A percentile compares a stretch with the other conserved stretches of the same genome.
Evolutionary conservation across 2,329 filamentous ascomycete species (phyloP).

Genomic region (Penicillium nordicum): DNA sequence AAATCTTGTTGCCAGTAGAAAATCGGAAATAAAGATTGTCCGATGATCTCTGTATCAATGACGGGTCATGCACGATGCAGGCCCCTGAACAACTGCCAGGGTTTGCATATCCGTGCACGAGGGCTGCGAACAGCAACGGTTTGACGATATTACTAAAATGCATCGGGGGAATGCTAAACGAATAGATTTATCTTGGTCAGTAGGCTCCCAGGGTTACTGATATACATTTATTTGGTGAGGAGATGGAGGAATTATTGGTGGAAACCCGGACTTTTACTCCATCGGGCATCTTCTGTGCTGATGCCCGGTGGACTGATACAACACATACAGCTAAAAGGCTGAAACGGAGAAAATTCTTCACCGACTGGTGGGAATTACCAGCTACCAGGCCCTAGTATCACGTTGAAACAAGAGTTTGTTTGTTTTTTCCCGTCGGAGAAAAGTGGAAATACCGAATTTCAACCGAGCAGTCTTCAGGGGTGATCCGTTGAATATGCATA

Average conservation of each 20-base stretch:
- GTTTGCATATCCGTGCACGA: constrained; percentile 28
- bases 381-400: not conserved
- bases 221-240: not conserved
- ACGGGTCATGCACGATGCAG: constrained; percentile 47
- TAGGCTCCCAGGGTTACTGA: not conserved
- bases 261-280: constrained; percentile 1
- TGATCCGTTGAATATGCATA: too few species aligned
- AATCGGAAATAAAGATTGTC: constrained; percentile 55
- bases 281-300: not conserved
- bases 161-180: constrained; percentile 1
- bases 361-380: constrained; percentile 12
- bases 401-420: too few species aligned
- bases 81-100: constrained; percentile 32
- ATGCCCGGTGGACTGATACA: not conserved
- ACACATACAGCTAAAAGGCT: not conserved
- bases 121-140: constrained; percentile 10
- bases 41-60: constrained; percentile 45
- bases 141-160: not conserved
- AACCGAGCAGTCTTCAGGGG: not conserved
- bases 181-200: not conserved
- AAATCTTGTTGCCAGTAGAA: constrained; percentile 51
- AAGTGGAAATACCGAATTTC: not conserved
- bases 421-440: too few species aligned
- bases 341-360: too few species aligned
- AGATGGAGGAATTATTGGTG: constrained; percentile 12